Conservation (phyloP, 2,329 filamentous ascomycete genomes). For the Ceratocystiopsis minuta region DNA sequence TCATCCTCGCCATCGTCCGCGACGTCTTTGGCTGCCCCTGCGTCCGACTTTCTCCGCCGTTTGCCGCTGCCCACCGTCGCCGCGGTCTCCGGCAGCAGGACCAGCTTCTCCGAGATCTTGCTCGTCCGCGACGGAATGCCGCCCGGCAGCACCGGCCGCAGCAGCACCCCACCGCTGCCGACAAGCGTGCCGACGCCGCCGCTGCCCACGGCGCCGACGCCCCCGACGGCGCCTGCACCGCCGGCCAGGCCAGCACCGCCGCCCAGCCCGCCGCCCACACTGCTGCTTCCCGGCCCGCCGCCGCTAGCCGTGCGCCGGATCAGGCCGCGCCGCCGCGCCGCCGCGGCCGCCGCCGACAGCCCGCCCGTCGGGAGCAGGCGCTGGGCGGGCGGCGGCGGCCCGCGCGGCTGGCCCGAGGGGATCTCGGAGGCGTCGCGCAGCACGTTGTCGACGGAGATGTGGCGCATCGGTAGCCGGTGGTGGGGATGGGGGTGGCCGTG, state of each 20-base stretch:
- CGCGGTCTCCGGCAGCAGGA: conserved; percentile 61
- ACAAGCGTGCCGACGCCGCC: neutral
- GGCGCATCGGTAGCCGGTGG: conserved; percentile 38
- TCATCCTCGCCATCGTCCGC: conserved; percentile 14
- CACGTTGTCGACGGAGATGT: conserved; percentile 85
- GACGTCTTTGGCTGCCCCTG: too few relatives aligned
- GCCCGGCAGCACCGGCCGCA: conserved; percentile 29
- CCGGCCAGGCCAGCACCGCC: conserved; percentile 16
- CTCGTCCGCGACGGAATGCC: conserved; percentile 79
- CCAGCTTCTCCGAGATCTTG: conserved; percentile 93
- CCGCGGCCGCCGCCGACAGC: conserved; percentile 1
- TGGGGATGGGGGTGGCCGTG: neutral
- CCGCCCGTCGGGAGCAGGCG: conserved; percentile 2
- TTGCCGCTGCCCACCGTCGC: too few relatives aligned
- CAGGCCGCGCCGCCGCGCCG: conserved; percentile 5
- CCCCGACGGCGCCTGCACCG: neutral
- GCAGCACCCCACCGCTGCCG: conserved; percentile 11
- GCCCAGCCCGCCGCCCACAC: neutral
- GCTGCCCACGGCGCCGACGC: conserved; percentile 15
- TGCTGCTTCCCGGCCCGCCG: neutral
- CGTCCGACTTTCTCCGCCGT: conserved; percentile 19
- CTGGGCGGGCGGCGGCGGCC: conserved; percentile 43
- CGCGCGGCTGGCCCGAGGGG: conserved; percentile 77
- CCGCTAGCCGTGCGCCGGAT: conserved; percentile 10
- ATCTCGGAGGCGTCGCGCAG: conserved; percentile 89